These are phyloP conservation scores for Zizania palustris DNA, from an alignment of 202 grass and related monocot species.

Conservation along the genomic window DNA sequence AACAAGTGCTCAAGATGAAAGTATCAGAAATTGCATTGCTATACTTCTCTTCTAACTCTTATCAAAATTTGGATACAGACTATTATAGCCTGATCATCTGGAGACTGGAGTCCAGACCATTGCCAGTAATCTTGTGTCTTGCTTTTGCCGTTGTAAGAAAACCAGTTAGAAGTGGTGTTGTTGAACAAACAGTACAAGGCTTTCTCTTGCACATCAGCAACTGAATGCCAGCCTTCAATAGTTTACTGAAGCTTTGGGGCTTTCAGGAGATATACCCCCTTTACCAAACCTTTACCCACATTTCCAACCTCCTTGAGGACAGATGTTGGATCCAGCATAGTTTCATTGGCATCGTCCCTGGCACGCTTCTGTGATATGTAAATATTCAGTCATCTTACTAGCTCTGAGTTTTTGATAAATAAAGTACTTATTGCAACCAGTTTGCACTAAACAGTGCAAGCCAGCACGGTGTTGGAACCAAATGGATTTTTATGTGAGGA, in stretches of 20 bases:
- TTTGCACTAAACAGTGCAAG: not conserved
- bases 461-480: not conserved
- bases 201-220: not conserved
- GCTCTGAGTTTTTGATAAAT: not conserved
- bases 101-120: constrained; percentile 1
- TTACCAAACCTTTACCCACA: constrained; percentile 85
- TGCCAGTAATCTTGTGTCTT: not conserved
- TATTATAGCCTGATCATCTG: not conserved
- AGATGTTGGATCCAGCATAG: constrained; percentile 45
- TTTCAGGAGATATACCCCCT: constrained; percentile 84
- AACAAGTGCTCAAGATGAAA: not conserved
- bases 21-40: constrained; percentile 16
- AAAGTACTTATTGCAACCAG: constrained; percentile 18
- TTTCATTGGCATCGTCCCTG: constrained; percentile 64
- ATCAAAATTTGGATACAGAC: constrained; percentile 44
- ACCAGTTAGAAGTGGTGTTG: not conserved
- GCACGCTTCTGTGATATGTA: constrained; percentile 66
- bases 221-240: not conserved
- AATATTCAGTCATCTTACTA: constrained; percentile 37
- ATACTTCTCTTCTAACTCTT: constrained; percentile 5
- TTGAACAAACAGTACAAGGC: not conserved
- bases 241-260: constrained; percentile 54
- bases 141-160: not conserved
- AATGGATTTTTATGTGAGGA: not conserved
- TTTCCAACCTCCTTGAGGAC: constrained; percentile 78